Base-by-base conservation (phyloP, 352 stramenopile genomes). In the Pythium folliculosum region DNA sequence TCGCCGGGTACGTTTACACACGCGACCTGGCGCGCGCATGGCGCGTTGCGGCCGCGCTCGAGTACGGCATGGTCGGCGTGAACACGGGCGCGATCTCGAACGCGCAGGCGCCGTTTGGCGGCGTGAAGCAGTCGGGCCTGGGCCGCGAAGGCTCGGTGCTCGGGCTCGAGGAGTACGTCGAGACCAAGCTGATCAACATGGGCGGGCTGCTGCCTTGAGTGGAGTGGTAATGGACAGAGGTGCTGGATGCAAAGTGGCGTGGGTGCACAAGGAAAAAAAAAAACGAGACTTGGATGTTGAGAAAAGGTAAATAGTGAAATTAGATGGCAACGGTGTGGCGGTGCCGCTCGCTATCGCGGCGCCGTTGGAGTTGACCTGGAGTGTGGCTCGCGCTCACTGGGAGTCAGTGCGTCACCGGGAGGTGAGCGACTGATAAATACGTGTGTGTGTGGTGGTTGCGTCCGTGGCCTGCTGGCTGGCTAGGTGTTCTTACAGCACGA, bases 1-100 rank as follows among this genome's bases (percentile, higher is more conserved):
- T 99, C 43, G 96, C 96, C 1, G 86, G 88, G 7, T 99, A 99
- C 72, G 97, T 98, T 70, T 99, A 88, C 79, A 98, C 95, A 23
- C 76, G 88, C 48, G 84, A 99, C 67, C 43, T 98, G 23, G 82
- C 73, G 17, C 81, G 95, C 40, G 90, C 84, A 7, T 98, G 95
- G 78, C 81, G 91, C n/a, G 84, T 99, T 49, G 83, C 94, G 1
- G 70, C 81, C 32, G 80, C 67, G 27, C 76, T 99, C 17, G 92
- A 99, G 63, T 88, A 75, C 63, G 96, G 97, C 51, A 98, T 99
- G 73, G 86, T 99, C 21, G 96, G 96, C 54, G 81, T 99, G 9
- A 99, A 99, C 79, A 94, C 93, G 38, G 90, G 81, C 12, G 48
- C 90, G 12, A 90, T 98, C 60, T 95, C 85, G 49, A 96, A 84